Percentiles rank a stretch among this genome's conserved stretches.
Conservation (phyloP, 2,329 filamentous ascomycete genomes). For the Aspergillus quadricinctus region DNA sequence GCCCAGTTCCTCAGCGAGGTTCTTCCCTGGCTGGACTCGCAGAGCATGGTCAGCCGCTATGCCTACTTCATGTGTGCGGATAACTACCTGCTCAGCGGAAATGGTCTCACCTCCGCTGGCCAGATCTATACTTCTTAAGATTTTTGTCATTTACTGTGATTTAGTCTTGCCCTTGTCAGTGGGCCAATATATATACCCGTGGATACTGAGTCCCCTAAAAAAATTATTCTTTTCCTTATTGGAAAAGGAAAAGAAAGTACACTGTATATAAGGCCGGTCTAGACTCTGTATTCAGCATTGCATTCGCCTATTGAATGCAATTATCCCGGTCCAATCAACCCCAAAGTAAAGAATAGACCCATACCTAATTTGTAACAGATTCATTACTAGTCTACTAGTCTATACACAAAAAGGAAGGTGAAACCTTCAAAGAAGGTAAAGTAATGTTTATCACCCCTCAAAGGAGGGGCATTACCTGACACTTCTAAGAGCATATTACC, state of each 20-base stretch:
- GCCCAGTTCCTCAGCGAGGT: slow-evolving; percentile 35
- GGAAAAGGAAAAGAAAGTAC: neutral
- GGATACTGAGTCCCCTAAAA: neutral
- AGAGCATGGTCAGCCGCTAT: slow-evolving; percentile 38
- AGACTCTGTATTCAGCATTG: neutral
- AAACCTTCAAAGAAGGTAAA: neutral
- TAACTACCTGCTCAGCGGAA: slow-evolving; percentile 28
- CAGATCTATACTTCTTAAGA: slow-evolving; percentile 19
- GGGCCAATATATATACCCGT: neutral
- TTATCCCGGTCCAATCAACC: neutral
- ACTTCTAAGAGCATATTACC: neutral
- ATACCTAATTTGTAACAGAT: neutral
- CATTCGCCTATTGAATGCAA: neutral
- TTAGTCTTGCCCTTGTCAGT: neutral
- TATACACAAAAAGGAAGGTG: neutral
- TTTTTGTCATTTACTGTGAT: too few species aligned
- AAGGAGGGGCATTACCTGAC: neutral
- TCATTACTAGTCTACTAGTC: neutral
- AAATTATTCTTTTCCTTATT: neutral
- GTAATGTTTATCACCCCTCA: neutral
- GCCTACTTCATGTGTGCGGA: slow-evolving; percentile 39
- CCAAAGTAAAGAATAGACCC: neutral
- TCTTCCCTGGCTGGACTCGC: slow-evolving; percentile 36
- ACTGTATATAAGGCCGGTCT: neutral
- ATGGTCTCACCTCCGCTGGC: slow-evolving; percentile 25